These are phyloP conservation scores for Pneumocystis canis DNA, from an alignment of 1,139 yeast species.

Conservation along the genomic window DNA sequence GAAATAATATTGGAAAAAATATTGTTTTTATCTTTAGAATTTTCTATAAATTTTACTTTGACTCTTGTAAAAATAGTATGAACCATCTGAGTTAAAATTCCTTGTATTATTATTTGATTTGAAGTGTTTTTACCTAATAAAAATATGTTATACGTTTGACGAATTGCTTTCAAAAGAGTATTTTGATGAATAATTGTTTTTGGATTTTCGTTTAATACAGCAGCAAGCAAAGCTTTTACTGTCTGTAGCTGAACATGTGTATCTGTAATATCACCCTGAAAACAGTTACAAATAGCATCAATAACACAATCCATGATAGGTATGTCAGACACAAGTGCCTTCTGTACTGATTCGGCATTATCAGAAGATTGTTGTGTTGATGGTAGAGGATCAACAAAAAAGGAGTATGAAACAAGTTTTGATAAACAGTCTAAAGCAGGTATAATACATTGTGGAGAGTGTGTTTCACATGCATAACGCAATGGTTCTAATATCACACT, in stretches of 20 bases:
- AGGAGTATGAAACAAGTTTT: constrained; percentile 49
- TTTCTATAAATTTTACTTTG: constrained; percentile 28
- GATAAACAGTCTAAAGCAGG: constrained; percentile 51
- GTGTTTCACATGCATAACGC: constrained; percentile 42
- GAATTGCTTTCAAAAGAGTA: constrained; percentile 69
- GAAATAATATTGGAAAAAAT: not conserved
- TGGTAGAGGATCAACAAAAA: constrained; percentile 37
- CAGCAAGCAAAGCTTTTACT: constrained; percentile 78
- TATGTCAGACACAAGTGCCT: constrained; percentile 41
- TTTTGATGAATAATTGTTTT: constrained; percentile 85
- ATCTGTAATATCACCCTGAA: constrained; percentile 85
- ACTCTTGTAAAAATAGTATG: constrained; percentile 62
- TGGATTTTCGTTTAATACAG: constrained; percentile 47
- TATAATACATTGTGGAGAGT: constrained; percentile 38
- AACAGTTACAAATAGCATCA: constrained; percentile 69
- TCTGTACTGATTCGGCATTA: constrained; percentile 23
- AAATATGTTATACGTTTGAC: constrained; percentile 86
- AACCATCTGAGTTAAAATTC: constrained; percentile 81
- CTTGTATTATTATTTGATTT: constrained; percentile 91
- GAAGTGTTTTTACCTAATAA: constrained; percentile 65
- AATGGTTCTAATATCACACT: constrained; percentile 45
- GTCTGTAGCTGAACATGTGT: constrained; percentile 81
- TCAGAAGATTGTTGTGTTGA: constrained; percentile 24
- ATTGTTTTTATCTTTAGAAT: constrained; percentile 1
- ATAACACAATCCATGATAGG: constrained; percentile 71